phyloP scores from a whole-genome alignment of 2,329 filamentous ascomycete species.

The Thyridium curvatum region DNA sequence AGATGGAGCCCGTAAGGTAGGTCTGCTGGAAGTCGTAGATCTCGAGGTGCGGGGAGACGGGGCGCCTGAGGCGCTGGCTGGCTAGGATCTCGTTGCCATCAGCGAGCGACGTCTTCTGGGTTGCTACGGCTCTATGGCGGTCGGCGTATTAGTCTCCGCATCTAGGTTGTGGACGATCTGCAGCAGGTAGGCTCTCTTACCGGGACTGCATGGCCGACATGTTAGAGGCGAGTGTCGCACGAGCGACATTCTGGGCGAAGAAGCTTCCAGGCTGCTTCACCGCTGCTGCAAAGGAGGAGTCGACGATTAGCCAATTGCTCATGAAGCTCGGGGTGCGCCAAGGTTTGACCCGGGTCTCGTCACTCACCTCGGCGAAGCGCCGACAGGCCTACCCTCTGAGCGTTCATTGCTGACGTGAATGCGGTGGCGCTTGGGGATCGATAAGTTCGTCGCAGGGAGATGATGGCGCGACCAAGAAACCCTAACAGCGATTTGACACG shows the following conservation, averaged over 20 bases:
- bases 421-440: too few species aligned
- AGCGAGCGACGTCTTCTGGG: conserved; percentile 46
- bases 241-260: conserved; percentile 41
- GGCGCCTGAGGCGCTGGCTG: conserved; percentile 73
- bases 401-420: conserved; percentile 36
- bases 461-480: too few species aligned
- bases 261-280: conserved; percentile 37
- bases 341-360: too few species aligned
- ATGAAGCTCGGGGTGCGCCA: too few species aligned
- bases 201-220: conserved; percentile 37
- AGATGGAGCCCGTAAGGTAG: conserved; percentile 65
- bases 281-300: conserved; percentile 17
- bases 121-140: conserved; percentile 41
- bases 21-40: conserved; percentile 88
- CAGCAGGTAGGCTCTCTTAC: too few species aligned
- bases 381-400: conserved; percentile 51
- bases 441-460: too few species aligned
- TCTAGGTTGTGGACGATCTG: too few species aligned
- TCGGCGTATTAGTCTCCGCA: neutral
- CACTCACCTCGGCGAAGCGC: conserved; percentile 52
- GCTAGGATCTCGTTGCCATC: conserved; percentile 63
- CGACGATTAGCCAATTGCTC: conserved; percentile 2
- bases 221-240: conserved; percentile 34
- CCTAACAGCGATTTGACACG: too few species aligned
- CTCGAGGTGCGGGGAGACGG: conserved; percentile 74